Base-by-base conservation (phyloP, 1,284 basidiomycete species). In the Hemileia vastatrix region DNA sequence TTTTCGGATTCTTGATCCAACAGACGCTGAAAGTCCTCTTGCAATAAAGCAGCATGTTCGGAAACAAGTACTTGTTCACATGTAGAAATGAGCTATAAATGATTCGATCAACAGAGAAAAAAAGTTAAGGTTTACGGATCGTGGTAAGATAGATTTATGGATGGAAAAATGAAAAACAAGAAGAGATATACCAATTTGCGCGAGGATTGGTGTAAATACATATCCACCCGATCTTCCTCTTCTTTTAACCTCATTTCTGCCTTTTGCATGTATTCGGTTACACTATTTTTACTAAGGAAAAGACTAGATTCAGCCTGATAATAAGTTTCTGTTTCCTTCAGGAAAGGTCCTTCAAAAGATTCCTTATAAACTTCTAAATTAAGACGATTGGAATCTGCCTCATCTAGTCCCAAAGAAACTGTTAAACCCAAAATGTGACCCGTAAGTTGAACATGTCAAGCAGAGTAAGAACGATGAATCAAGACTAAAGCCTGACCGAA, bases 191-290 rank as follows among this genome's bases (percentile, higher is more conserved):
- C 52, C 66, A 70, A 68, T 15, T 62, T 55, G 13, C 70, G 57
- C 1, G 73, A 74, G 18, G 66, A 70, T 43, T 84, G 86, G 77
- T 97, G 89, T 66, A 98, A 81, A 77, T 96, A 97, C 59, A 93
- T 82, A 76, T 95, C 92, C 43, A 98, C 90, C 43, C 95, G 84
- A 69, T 94, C 89, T 75, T 94, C 90, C 75, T 99, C 95, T 77
- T 99, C 94, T 64, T 85, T 83, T 63, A 98, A 79, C 31, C 95
- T 84, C 70, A 86, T 86, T 74, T 97, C 93, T 1, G 91, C 95
- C 78, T 92, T 94, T 81, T 88, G 92, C 77, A 99, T 83, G 77
- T 98, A 99, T 76, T 98, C 95, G 23, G 91, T 88, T 36, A 97
- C 89, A 51, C 84, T 87, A 77, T 93, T 94, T 72, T 87, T 84